phyloP scores from a whole-genome alignment of 2,329 filamentous ascomycete species.

The Fusarium praegraminearum region DNA sequence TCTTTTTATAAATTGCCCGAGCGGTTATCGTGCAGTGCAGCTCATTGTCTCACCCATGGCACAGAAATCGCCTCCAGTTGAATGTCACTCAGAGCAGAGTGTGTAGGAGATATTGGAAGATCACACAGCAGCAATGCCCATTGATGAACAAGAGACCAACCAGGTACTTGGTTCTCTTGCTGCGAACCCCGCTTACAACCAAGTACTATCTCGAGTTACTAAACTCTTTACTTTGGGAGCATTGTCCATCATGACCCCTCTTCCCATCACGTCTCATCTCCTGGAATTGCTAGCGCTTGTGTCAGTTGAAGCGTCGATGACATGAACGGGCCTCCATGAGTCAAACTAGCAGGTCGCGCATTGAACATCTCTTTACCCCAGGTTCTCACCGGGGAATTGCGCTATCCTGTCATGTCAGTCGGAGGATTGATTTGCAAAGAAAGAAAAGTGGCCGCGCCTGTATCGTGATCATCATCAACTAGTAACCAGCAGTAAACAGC shows the following conservation, averaged over 20 bases:
- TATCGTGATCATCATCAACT: conserved; percentile 36
- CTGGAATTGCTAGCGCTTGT: conserved; percentile 28
- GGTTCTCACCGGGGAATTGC: conserved; percentile 33
- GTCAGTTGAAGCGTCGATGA: conserved; percentile 34
- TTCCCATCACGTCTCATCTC: conserved; percentile 21
- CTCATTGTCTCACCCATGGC: not conserved
- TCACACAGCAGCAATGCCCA: conserved; percentile 10
- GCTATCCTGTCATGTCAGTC: conserved; percentile 7
- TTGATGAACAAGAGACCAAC: conserved; percentile 12
- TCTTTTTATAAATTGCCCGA: not conserved
- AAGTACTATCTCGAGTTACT: not conserved
- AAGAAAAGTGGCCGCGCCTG: conserved; percentile 18
- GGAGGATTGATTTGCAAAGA: conserved; percentile 4
- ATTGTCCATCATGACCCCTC: conserved; percentile 21
- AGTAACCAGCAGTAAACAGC: not conserved
- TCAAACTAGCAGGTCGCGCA: conserved; percentile 32
- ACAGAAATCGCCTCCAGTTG: conserved; percentile 23
- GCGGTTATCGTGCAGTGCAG: conserved; percentile 13
- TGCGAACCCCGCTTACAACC: not conserved
- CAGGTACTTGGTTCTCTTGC: conserved; percentile 24
- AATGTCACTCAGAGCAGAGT: conserved; percentile 17
- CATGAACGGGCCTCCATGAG: conserved; percentile 16
- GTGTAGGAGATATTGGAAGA: conserved; percentile 1
- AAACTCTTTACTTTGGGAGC: not conserved
- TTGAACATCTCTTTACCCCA: conserved; percentile 28